Percentiles rank a stretch among this genome's conserved stretches.
Conservation (phyloP, 2,329 filamentous ascomycete genomes). For the Aureobasidium sp. region DNA sequence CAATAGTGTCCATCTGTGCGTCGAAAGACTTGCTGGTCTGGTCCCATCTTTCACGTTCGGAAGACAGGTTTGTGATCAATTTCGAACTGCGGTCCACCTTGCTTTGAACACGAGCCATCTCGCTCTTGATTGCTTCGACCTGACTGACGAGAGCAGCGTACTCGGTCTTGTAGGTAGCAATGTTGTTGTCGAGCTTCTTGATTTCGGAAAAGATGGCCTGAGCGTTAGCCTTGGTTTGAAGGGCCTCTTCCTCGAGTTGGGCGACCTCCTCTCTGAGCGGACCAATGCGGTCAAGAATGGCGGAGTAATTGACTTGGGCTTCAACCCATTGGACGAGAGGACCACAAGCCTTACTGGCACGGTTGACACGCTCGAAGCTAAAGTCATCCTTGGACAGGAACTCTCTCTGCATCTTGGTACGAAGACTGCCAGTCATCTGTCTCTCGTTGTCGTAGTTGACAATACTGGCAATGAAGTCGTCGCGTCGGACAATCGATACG, state of each 20-base stretch:
- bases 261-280: constrained; percentile 85
- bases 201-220: constrained; percentile 87
- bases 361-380: constrained; percentile 91
- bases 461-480: constrained; percentile 97
- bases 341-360: constrained; percentile 92
- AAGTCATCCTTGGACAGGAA: constrained; percentile 92
- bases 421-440: constrained; percentile 78
- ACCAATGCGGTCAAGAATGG: constrained; percentile 88
- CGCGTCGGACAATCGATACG: constrained; percentile 76
- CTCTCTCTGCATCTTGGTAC: constrained; percentile 84
- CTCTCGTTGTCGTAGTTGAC: constrained; percentile 93
- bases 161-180: constrained; percentile 90
- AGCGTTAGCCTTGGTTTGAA: constrained; percentile 89
- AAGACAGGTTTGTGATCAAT: constrained; percentile 87
- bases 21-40: constrained; percentile 97
- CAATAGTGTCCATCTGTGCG: constrained; percentile 91
- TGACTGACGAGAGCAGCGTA: constrained; percentile 95
- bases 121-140: constrained; percentile 91
- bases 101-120: constrained; percentile 94
- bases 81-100: constrained; percentile 96
- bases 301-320: constrained; percentile 96
- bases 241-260: constrained; percentile 75
- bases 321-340: constrained; percentile 95
- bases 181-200: constrained; percentile 74
- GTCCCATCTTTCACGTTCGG: constrained; percentile 89